Conservation (phyloP, 441 rosid genomes). For the Melianthus villosus region DNA sequence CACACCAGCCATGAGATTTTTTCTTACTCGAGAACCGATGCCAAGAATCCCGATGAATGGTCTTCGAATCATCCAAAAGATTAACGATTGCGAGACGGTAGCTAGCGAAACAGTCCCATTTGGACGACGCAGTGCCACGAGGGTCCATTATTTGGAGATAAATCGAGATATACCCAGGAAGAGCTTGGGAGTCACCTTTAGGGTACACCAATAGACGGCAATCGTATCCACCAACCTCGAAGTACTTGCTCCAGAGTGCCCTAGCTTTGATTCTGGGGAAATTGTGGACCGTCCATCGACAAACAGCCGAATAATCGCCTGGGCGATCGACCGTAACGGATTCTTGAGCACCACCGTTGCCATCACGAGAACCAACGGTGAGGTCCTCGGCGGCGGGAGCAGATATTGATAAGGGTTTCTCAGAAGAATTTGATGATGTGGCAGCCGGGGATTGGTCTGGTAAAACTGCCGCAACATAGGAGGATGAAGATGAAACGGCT, state of each 20-base stretch:
- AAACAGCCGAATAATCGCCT: slow-evolving; percentile 70
- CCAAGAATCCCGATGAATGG: slow-evolving; percentile 94
- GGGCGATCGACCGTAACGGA: slow-evolving; percentile 69
- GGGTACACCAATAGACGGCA: slow-evolving; percentile 90
- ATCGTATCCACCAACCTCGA: slow-evolving; percentile 98
- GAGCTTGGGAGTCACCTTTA: slow-evolving; percentile 89
- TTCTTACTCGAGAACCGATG: slow-evolving; percentile 86
- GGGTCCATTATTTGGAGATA: slow-evolving; percentile 98
- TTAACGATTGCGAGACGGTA: slow-evolving; percentile 77
- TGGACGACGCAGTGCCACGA: slow-evolving; percentile 62
- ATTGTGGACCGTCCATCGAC: slow-evolving; percentile 78
- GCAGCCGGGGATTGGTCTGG: slow-evolving; percentile 12
- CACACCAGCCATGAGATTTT: slow-evolving; percentile 98
- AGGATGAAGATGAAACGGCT: slow-evolving; percentile 17
- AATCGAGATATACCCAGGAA: slow-evolving; percentile 84
- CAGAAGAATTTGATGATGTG: slow-evolving; percentile 6
- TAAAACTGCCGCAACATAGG: slow-evolving; percentile 13
- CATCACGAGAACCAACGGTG: slow-evolving; percentile 38
- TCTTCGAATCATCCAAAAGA: slow-evolving; percentile 60
- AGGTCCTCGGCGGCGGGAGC: slow-evolving; percentile 38
- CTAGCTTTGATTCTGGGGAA: slow-evolving; percentile 74
- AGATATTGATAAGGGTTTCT: no score
- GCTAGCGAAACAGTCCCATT: slow-evolving; percentile 98
- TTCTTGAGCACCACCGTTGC: slow-evolving; percentile 67
- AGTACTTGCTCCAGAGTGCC: slow-evolving; percentile 92